Percentiles rank a stretch among this genome's conserved stretches.
Conservation (phyloP, 805 yeast genomes). For the Kluyveromyces aestuarii region DNA sequence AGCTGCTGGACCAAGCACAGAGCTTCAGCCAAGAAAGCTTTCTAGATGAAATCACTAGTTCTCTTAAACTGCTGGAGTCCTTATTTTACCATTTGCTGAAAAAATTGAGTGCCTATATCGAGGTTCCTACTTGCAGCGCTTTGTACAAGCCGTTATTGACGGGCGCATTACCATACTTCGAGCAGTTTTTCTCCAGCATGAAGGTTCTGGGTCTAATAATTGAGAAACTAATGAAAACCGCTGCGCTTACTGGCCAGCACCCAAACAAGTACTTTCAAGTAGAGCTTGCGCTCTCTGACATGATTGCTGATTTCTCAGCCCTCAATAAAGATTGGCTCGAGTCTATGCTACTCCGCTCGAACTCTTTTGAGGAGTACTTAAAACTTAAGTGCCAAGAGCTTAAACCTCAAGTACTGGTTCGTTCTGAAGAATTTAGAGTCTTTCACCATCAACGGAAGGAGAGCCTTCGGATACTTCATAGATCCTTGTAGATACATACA, state of each 20-base stretch:
- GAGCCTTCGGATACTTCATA: conserved; percentile 1
- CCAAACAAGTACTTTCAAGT: conserved; percentile 11
- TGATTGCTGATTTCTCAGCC: conserved; percentile 10
- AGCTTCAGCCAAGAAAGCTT: neutral
- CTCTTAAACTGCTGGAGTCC: conserved; percentile 8
- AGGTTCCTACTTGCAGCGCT: conserved; percentile 7
- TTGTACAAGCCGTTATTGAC: conserved; percentile 13
- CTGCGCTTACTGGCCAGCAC: conserved; percentile 7
- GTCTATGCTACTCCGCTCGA: conserved; percentile 10
- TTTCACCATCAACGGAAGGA: neutral
- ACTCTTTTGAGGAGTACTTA: conserved; percentile 7
- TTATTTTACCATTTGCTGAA: conserved; percentile 11
- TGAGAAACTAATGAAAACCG: conserved; percentile 7
- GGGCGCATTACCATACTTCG: conserved; percentile 14
- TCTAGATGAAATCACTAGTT: neutral
- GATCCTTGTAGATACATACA: neutral
- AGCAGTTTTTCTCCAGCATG: conserved; percentile 13
- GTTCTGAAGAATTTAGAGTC: neutral
- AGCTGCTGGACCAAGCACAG: neutral
- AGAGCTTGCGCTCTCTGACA: conserved; percentile 7
- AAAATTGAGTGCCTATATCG: conserved; percentile 14
- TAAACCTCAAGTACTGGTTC: neutral
- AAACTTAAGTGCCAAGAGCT: neutral
- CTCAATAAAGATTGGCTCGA: conserved; percentile 13
- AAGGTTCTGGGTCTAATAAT: conserved; percentile 11